Percentiles rank a stretch among this genome's conserved stretches.
phyloP scores from a whole-genome alignment of 2,329 filamentous ascomycete species.

The Claviceps sp. region DNA sequence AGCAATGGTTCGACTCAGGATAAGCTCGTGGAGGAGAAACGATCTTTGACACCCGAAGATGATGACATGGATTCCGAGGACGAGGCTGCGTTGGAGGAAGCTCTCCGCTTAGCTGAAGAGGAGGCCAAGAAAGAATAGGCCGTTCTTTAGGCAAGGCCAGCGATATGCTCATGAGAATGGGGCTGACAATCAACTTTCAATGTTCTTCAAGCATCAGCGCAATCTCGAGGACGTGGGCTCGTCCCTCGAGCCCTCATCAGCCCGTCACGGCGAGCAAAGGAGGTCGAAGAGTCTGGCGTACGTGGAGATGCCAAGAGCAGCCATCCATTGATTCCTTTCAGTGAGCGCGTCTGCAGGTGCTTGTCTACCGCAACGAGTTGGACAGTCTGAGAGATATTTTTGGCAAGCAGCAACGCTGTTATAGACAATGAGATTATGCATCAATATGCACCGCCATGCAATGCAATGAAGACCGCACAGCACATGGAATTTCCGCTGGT shows the following conservation, averaged over 20 bases:
- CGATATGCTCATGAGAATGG: neutral
- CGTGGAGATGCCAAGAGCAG: too few species aligned
- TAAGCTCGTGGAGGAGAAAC: neutral
- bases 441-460: neutral
- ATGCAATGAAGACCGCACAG: neutral
- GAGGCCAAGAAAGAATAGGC: slow-evolving; percentile 11
- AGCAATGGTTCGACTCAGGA: neutral
- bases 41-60: slow-evolving; percentile 8
- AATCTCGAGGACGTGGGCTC: neutral
- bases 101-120: slow-evolving; percentile 19
- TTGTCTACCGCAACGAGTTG: neutral
- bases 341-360: neutral
- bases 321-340: too few species aligned
- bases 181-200: neutral
- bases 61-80: slow-evolving; percentile 21
- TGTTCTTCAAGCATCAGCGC: neutral
- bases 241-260: neutral
- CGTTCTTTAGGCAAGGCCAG: neutral
- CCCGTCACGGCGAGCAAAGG: neutral
- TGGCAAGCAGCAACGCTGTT: neutral
- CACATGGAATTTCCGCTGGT: neutral
- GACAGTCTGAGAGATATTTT: neutral
- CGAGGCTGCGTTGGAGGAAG: slow-evolving; percentile 24
- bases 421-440: neutral
- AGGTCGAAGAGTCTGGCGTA: neutral